These are phyloP conservation scores for Didymella segeticola DNA, from an alignment of 2,329 filamentous ascomycete species.

Conservation along the genomic window DNA sequence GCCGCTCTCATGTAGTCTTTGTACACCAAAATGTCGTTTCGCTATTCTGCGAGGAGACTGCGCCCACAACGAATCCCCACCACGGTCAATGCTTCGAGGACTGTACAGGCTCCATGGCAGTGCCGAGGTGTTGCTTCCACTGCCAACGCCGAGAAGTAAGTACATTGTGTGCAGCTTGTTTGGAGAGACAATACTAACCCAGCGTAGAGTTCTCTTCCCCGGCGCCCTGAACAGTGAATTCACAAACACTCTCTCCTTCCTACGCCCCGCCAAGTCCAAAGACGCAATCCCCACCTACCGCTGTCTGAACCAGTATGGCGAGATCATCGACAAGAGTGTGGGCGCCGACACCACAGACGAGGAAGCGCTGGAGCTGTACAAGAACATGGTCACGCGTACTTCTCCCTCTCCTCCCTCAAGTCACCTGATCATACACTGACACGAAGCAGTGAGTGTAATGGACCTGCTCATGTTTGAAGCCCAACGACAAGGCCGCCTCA, in stretches of 20 bases:
- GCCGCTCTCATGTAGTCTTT: conserved; percentile 31
- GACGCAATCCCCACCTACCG: conserved; percentile 89
- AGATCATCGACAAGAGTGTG: conserved; percentile 76
- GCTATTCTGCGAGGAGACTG: conserved; percentile 38
- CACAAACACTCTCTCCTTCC: conserved; percentile 78
- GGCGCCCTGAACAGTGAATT: conserved; percentile 96
- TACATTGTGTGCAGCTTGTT: background rate
- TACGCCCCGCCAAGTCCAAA: conserved; percentile 70
- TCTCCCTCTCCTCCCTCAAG: background rate
- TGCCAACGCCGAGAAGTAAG: conserved; percentile 66
- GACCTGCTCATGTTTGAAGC: conserved; percentile 98
- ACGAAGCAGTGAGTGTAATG: conserved; percentile 75
- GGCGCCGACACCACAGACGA: conserved; percentile 68
- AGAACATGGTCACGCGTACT: conserved; percentile 67
- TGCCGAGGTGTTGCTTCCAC: conserved; percentile 64
- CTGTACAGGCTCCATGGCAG: conserved; percentile 34
- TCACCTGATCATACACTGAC: background rate
- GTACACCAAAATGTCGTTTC: conserved; percentile 43
- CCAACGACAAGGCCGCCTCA: conserved; percentile 89
- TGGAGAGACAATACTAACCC: background rate
- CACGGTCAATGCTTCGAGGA: conserved; percentile 24
- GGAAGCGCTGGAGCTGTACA: conserved; percentile 67
- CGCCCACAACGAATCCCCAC: conserved; percentile 22
- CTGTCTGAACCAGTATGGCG: conserved; percentile 86
- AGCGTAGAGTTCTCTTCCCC: conserved; percentile 72